phyloP scores from a whole-genome alignment of 371 early-diverging fungal species.

The Zychaea mexicana region DNA sequence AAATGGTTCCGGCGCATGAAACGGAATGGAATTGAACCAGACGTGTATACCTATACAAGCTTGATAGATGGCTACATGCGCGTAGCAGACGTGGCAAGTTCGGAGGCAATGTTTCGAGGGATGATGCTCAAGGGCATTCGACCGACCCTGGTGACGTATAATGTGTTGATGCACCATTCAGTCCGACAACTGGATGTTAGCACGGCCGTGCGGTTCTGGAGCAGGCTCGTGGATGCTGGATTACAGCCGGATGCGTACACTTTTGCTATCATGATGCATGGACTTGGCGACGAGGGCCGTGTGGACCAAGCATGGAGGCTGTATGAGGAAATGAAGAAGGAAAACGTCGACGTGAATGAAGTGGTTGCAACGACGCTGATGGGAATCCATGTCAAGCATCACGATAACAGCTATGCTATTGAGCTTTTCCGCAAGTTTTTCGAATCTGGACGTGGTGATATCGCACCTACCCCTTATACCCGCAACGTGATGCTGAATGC shows the following conservation, averaged over 20 bases:
- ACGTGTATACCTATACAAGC: slow-evolving; percentile 45
- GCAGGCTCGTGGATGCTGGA: slow-evolving; percentile 36
- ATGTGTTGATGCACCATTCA: slow-evolving; percentile 49
- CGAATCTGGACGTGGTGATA: neutral
- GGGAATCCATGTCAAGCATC: slow-evolving; percentile 49
- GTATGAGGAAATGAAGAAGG: slow-evolving; percentile 34
- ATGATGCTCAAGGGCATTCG: slow-evolving; percentile 39
- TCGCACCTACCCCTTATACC: slow-evolving; percentile 30
- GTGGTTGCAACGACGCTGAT: slow-evolving; percentile 44
- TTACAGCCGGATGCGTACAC: slow-evolving; percentile 47
- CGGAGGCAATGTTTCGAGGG: slow-evolving; percentile 32
- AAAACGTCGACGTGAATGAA: slow-evolving; percentile 26
- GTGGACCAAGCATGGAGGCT: slow-evolving; percentile 51
- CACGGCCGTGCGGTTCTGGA: slow-evolving; percentile 45
- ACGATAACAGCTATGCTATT: slow-evolving; percentile 40
- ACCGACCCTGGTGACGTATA: slow-evolving; percentile 48
- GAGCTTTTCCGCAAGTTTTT: slow-evolving; percentile 42
- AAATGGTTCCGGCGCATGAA: slow-evolving; percentile 45
- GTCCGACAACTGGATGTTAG: slow-evolving; percentile 37
- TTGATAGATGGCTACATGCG: slow-evolving; percentile 55
- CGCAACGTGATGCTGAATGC: slow-evolving; percentile 46
- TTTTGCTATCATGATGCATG: slow-evolving; percentile 51
- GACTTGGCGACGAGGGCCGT: slow-evolving; percentile 30
- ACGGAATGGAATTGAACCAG: slow-evolving; percentile 22
- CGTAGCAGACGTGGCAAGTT: slow-evolving; percentile 28